Conservation (phyloP, 139 green algal genomes). For the Chlorella sp. region DNA sequence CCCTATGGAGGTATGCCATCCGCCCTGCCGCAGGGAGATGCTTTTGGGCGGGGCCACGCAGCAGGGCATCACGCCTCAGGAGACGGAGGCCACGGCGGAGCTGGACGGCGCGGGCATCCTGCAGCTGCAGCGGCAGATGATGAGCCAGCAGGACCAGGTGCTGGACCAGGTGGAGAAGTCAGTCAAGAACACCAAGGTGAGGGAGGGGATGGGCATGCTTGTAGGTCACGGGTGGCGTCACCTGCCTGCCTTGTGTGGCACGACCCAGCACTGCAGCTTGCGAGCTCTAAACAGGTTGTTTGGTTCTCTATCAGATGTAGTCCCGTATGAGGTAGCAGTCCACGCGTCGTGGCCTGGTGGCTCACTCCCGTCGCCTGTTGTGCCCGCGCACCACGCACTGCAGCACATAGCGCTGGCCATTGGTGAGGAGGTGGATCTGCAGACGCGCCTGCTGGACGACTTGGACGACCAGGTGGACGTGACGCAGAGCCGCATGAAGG, state of each 20-base stretch:
- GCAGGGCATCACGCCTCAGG: not conserved
- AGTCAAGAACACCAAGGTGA: not conserved
- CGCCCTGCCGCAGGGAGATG: conserved; percentile 4
- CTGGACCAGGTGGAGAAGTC: conserved; percentile 29
- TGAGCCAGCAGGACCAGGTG: conserved; percentile 25
- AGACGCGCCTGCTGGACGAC: conserved; percentile 78
- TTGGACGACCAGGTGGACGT: conserved; percentile 78
- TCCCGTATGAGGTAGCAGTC: no score
- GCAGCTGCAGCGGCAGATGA: conserved; percentile 18
- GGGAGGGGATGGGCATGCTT: conserved; percentile 46
- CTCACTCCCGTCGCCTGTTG: no score
- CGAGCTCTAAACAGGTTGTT: no score
- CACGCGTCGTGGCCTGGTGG: no score
- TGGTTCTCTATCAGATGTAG: no score
- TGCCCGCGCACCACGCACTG: no score
- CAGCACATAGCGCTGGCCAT: conserved; percentile 86
- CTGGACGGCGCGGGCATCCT: conserved; percentile 25
- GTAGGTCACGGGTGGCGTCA: no score
- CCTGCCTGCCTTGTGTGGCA: no score
- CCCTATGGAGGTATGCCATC: no score
- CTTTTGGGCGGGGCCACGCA: not conserved
- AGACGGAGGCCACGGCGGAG: conserved; percentile 33
- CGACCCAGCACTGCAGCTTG: no score
- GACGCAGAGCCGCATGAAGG: conserved; percentile 38
- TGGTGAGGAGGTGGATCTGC: conserved; percentile 81